A percentile compares a stretch with the other conserved stretches of the same genome.
Conservation (phyloP, 2,329 filamentous ascomycete species). For the Seiridium cupressi region DNA sequence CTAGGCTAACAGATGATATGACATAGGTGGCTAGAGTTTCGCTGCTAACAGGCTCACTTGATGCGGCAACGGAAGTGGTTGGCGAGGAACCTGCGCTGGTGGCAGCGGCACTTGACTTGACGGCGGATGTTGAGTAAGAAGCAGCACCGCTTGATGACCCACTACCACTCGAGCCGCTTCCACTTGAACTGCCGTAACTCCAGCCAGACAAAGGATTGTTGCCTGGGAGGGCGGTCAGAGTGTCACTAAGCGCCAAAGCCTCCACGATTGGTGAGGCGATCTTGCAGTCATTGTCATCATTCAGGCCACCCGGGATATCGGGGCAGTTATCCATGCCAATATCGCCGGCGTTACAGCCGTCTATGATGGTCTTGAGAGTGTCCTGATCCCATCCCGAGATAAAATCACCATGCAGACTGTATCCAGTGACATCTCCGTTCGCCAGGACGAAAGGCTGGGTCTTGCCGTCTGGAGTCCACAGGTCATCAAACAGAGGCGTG, state of each 20-base stretch:
- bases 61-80: neutral
- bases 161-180: neutral
- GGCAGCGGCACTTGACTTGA: neutral
- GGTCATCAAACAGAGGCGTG: conserved; percentile 48
- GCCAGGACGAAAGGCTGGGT: conserved; percentile 65
- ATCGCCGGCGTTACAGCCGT: conserved; percentile 61
- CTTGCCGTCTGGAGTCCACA: conserved; percentile 54
- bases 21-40: neutral
- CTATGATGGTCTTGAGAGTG: conserved; percentile 64
- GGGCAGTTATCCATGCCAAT: conserved; percentile 62
- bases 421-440: conserved; percentile 69
- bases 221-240: conserved; percentile 50
- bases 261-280: conserved; percentile 48
- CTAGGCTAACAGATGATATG: neutral
- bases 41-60: neutral
- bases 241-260: conserved; percentile 25
- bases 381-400: conserved; percentile 68
- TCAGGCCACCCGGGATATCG: conserved; percentile 52
- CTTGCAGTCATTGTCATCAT: conserved; percentile 47
- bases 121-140: neutral
- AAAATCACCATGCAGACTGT: conserved; percentile 71
- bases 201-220: conserved; percentile 54
- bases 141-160: neutral
- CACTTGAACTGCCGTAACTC: conserved; percentile 13
- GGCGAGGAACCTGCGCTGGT: neutral